Conservation (phyloP, 2,329 filamentous ascomycete species). For the Clonostachys chloroleuca region DNA sequence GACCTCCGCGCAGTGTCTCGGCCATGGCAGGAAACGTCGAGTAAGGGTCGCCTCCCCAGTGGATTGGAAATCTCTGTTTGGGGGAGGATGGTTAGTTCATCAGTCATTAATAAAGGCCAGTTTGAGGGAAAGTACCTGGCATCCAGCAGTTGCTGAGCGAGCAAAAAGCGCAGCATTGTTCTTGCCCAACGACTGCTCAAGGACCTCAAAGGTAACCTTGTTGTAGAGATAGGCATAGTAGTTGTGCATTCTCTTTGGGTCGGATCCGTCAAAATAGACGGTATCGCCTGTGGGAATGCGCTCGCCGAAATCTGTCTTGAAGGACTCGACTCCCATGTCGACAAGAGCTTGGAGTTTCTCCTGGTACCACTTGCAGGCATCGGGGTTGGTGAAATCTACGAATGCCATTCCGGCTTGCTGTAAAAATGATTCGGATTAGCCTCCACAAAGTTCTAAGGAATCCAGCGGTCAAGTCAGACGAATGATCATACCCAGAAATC, state of each 20-base stretch:
- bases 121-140: constrained; percentile 41
- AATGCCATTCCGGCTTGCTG: constrained; percentile 70
- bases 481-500: constrained; percentile 35
- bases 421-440: no score
- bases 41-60: constrained; percentile 74
- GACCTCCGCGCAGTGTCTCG: constrained; percentile 62
- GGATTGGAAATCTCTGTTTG: constrained; percentile 48
- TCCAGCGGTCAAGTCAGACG: no score
- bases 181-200: no score
- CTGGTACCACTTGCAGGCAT: constrained; percentile 60
- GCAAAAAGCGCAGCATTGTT: constrained; percentile 56
- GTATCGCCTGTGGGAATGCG: constrained; percentile 57
- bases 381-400: constrained; percentile 71
- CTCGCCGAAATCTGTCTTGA: constrained; percentile 76
- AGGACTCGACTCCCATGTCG: constrained; percentile 63
- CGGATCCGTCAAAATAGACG: constrained; percentile 56
- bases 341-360: constrained; percentile 58
- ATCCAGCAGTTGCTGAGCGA: constrained; percentile 61
- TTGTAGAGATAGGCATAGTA: constrained; percentile 72
- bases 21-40: constrained; percentile 70
- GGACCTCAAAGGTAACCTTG: constrained; percentile 58
- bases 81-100: no score
- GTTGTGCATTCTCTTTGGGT: constrained; percentile 69
- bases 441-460: no score
- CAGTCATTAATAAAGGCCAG: no score